Evolutionary conservation across 2,329 filamentous ascomycete genomes (phyloP).

Genomic region (Chaetomiaceae sp.): DNA sequence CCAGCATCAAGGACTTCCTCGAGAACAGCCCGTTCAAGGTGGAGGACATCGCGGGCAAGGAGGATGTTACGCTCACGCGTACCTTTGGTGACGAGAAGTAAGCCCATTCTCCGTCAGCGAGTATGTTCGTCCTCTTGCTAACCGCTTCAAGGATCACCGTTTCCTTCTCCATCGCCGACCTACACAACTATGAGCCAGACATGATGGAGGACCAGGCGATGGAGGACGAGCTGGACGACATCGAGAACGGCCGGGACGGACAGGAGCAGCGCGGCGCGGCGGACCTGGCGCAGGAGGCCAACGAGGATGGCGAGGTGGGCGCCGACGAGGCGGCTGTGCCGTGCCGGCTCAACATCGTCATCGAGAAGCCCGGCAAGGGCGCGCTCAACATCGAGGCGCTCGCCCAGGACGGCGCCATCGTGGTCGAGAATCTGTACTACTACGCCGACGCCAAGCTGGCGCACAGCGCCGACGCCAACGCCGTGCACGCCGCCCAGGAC

Average conservation of each 20-base stretch:
- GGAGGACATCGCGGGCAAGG: conserved; percentile 73
- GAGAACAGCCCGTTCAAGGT: conserved; percentile 80
- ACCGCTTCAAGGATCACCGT: conserved; percentile 51
- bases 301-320: conserved; percentile 42
- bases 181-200: conserved; percentile 60
- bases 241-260: conserved; percentile 42
- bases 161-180: conserved; percentile 77
- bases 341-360: conserved; percentile 74
- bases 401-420: conserved; percentile 77
- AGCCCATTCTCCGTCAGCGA: conserved; percentile 26
- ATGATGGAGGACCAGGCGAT: conserved; percentile 49
- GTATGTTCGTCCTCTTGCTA: background rate
- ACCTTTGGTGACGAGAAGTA: conserved; percentile 84
- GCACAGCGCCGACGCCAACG: conserved; percentile 67
- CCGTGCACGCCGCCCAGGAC: conserved; percentile 67
- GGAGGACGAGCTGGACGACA: conserved; percentile 43
- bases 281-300: conserved; percentile 43
- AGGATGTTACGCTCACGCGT: conserved; percentile 80
- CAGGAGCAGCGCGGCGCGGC: conserved; percentile 49
- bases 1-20: conserved; percentile 80
- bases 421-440: conserved; percentile 87
- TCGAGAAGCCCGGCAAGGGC: conserved; percentile 82
- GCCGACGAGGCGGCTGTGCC: conserved; percentile 59
- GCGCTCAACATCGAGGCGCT: conserved; percentile 81
- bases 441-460: conserved; percentile 74